These are phyloP conservation scores for Dothistroma septosporum DNA, from an alignment of 2,329 filamentous ascomycete genomes.

Conservation along the genomic window DNA sequence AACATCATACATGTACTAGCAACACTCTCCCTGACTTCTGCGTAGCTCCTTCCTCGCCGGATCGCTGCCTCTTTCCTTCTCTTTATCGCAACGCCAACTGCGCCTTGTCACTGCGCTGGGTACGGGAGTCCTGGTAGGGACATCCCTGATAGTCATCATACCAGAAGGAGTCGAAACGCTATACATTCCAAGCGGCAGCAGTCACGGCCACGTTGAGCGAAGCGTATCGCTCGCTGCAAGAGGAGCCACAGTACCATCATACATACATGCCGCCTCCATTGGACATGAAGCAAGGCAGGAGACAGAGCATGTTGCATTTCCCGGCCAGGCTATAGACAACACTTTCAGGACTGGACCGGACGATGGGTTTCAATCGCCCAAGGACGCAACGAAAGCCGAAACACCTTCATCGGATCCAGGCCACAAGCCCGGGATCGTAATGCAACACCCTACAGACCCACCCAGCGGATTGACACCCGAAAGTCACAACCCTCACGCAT, in stretches of 20 bases:
- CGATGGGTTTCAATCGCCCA: slow-evolving; percentile 23
- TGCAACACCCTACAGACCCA: not conserved
- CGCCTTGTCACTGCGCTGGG: slow-evolving; percentile 88
- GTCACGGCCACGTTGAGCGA: slow-evolving; percentile 20
- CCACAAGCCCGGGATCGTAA: slow-evolving; percentile 16
- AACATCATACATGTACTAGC: slow-evolving; percentile 3
- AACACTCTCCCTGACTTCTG: slow-evolving; percentile 13
- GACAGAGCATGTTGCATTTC: slow-evolving; percentile 2
- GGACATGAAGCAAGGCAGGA: not conserved
- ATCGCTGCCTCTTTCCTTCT: slow-evolving; percentile 82
- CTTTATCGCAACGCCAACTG: slow-evolving; percentile 78
- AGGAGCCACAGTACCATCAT: not conserved
- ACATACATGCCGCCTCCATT: not conserved
- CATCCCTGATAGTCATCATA: slow-evolving; percentile 93
- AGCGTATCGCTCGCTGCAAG: not conserved
- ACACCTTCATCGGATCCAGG: slow-evolving; percentile 12
- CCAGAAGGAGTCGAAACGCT: slow-evolving; percentile 93
- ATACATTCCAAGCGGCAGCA: slow-evolving; percentile 51
- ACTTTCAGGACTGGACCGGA: slow-evolving; percentile 30
- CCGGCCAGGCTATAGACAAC: slow-evolving; percentile 8
- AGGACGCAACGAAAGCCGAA: slow-evolving; percentile 16
- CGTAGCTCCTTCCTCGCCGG: slow-evolving; percentile 87
- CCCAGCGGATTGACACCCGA: not conserved
- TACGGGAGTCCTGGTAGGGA: slow-evolving; percentile 89
- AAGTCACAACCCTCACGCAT: slow-evolving; percentile 60